Evolutionary conservation across 495 filamentous ascomycete species (phyloP).

Genomic region (Rostrohypoxylon terebratum): DNA sequence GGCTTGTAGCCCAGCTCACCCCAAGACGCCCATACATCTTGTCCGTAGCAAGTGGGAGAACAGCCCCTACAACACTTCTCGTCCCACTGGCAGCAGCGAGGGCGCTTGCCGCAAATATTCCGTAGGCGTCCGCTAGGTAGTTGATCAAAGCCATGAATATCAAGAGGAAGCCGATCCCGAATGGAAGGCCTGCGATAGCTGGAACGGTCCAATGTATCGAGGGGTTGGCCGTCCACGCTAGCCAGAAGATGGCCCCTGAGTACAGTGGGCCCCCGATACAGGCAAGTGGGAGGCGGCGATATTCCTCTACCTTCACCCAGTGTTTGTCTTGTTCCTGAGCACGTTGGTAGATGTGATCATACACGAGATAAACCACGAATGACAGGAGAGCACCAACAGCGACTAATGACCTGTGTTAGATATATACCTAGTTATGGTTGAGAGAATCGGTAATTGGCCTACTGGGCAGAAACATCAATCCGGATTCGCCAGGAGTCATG

Average conservation of each 20-base stretch:
- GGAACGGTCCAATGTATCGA: slow-evolving; percentile 72
- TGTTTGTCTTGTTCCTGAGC: slow-evolving; percentile 50
- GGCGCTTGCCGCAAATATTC: slow-evolving; percentile 73
- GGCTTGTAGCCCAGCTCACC: slow-evolving; percentile 4
- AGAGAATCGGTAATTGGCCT: neutral
- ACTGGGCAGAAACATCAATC: slow-evolving; percentile 51
- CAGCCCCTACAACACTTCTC: slow-evolving; percentile 68
- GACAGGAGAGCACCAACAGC: slow-evolving; percentile 37
- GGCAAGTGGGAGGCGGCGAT: slow-evolving; percentile 72
- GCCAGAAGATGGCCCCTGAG: slow-evolving; percentile 72
- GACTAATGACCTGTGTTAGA: neutral
- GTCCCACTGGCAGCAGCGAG: slow-evolving; percentile 69
- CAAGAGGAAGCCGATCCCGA: slow-evolving; percentile 73
- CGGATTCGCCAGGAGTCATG: slow-evolving; percentile 52
- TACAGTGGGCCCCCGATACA: slow-evolving; percentile 71
- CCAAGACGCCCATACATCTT: slow-evolving; percentile 8
- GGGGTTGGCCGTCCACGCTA: slow-evolving; percentile 70
- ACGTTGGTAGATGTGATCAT: neutral
- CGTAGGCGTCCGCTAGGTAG: slow-evolving; percentile 78
- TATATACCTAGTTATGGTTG: too few relatives aligned
- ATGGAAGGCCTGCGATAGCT: slow-evolving; percentile 66
- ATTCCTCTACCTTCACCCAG: slow-evolving; percentile 61
- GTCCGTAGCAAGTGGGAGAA: slow-evolving; percentile 56
- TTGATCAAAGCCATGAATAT: slow-evolving; percentile 76
- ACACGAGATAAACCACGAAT: neutral